These are phyloP conservation scores for Bipolaris sorokiniana DNA, from an alignment of 2,329 filamentous ascomycete genomes.

Conservation along the genomic window DNA sequence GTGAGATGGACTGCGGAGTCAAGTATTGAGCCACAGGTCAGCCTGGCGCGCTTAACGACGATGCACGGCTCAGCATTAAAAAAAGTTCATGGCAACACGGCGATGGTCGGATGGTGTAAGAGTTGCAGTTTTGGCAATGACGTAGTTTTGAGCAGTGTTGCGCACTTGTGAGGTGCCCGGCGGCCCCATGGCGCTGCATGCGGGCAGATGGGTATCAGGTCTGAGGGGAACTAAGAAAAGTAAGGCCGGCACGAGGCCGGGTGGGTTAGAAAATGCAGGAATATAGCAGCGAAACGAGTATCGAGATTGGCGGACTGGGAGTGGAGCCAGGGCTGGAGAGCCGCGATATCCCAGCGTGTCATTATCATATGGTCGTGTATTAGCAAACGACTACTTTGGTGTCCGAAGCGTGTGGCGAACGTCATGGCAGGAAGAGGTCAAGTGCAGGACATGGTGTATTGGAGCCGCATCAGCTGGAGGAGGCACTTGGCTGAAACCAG, in stretches of 20 bases:
- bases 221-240: constrained; percentile 7
- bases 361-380: constrained; percentile 19
- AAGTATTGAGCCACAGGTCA: constrained; percentile 31
- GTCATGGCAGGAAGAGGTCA: constrained; percentile 14
- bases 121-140: background rate
- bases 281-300: constrained; percentile 6
- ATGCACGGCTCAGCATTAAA: background rate
- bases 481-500: constrained; percentile 10
- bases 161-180: background rate
- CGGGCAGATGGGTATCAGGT: background rate
- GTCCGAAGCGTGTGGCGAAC: constrained; percentile 4
- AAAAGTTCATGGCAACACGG: background rate
- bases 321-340: constrained; percentile 14
- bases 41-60: constrained; percentile 9
- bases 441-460: constrained; percentile 29
- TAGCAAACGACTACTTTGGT: constrained; percentile 4
- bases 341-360: constrained; percentile 17
- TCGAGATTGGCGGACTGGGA: constrained; percentile 9
- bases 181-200: constrained; percentile 4
- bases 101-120: background rate
- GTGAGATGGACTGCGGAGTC: constrained; percentile 37
- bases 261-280: constrained; percentile 14
- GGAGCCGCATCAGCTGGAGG: constrained; percentile 35
- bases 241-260: constrained; percentile 8
- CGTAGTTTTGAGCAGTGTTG: constrained; percentile 1